A percentile compares a stretch with the other conserved stretches of the same genome.
These are phyloP conservation scores for Tuber melanosporum DNA, from an alignment of 495 filamentous ascomycete species.

Conservation along the genomic window DNA sequence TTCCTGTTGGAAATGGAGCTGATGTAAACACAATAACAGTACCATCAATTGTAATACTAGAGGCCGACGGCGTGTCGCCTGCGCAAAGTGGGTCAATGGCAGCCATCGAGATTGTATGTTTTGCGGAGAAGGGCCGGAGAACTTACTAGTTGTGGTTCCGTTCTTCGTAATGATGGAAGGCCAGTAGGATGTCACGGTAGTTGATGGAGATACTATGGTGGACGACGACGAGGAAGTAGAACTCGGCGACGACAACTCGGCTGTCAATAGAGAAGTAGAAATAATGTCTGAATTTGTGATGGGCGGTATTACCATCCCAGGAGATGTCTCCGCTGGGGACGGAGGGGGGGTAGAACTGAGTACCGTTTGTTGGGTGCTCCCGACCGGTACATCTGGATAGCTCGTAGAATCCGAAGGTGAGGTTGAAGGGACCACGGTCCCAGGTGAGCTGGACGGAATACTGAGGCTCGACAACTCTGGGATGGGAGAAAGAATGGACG, in stretches of 20 bases:
- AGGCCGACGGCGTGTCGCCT: constrained; percentile 21
- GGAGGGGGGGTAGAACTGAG: constrained; percentile 38
- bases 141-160: constrained; percentile 32
- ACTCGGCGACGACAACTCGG: constrained; percentile 15
- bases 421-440: constrained; percentile 19
- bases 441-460: not conserved
- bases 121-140: not conserved
- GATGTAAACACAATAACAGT: constrained; percentile 27
- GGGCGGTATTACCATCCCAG: constrained; percentile 27
- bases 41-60: constrained; percentile 27
- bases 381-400: constrained; percentile 25
- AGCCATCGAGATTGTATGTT: not conserved
- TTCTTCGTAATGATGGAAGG: constrained; percentile 16
- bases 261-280: constrained; percentile 13
- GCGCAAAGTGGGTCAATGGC: constrained; percentile 18
- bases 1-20: constrained; percentile 12
- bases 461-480: constrained; percentile 8
- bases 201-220: constrained; percentile 10
- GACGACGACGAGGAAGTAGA: constrained; percentile 6
- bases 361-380: constrained; percentile 31
- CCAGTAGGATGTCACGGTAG: constrained; percentile 34
- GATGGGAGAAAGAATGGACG: not conserved
- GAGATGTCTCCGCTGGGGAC: constrained; percentile 34
- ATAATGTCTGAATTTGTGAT: constrained; percentile 8
- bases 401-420: constrained; percentile 18